phyloP scores from a whole-genome alignment of 225 moss, liverwort and hornwort genomes.

The Marchantia paleacea region DNA sequence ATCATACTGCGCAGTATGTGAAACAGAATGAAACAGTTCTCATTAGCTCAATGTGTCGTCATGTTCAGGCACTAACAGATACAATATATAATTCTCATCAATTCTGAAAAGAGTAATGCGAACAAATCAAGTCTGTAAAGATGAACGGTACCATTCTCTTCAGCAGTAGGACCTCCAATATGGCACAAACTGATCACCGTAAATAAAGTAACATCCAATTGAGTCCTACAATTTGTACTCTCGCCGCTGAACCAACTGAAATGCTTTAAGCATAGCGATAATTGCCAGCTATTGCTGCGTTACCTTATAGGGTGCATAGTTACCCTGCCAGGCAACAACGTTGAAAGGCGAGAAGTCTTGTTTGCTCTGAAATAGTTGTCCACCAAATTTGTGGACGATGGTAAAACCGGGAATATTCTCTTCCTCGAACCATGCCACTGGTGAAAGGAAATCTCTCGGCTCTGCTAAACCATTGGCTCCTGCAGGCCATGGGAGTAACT shows the following conservation, averaged over 20 bases:
- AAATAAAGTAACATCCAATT: no score
- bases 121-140: no score
- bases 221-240: no score
- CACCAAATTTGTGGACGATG: conserved; percentile 91
- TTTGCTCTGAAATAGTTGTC: conserved; percentile 81
- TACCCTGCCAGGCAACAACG: conserved; percentile 97
- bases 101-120: no score
- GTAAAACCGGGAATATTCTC: conserved; percentile 53
- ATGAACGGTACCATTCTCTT: no score
- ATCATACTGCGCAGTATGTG: conserved; percentile 55
- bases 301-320: conserved; percentile 92
- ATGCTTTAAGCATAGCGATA: no score
- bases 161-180: no score
- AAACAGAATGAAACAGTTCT: neutral
- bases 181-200: no score
- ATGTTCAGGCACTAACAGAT: no score
- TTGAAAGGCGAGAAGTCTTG: conserved; percentile 98
- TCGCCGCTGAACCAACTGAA: no score
- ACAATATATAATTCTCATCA: no score
- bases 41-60: neutral
- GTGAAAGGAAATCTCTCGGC: conserved; percentile 83
- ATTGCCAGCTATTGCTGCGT: neutral
- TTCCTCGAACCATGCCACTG: conserved; percentile 83
- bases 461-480: conserved; percentile 95
- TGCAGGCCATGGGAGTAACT: conserved; percentile 14